Percentiles rank a stretch among this genome's conserved stretches.
Conservation (phyloP, 371 early-diverging fungal species). For the Rhizomucor pusillus region DNA sequence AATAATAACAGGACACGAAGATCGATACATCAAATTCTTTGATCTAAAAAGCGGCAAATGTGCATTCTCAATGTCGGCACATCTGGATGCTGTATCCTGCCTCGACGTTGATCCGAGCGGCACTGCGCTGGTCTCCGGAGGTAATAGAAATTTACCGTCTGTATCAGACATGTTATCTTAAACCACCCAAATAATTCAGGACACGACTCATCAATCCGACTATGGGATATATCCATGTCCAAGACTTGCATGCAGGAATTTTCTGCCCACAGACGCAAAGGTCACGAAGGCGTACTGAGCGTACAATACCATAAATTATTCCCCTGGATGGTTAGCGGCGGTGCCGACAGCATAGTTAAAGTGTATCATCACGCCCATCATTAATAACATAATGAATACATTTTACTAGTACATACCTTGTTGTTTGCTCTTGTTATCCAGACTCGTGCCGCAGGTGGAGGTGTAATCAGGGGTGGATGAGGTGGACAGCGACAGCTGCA, state of each 20-base stretch:
- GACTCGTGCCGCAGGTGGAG: too few relatives aligned
- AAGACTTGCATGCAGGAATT: constrained; percentile 76
- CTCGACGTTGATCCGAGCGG: constrained; percentile 73
- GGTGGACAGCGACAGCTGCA: too few relatives aligned
- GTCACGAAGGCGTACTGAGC: constrained; percentile 75
- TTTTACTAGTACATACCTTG: too few relatives aligned
- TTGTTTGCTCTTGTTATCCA: too few relatives aligned
- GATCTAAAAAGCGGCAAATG: constrained; percentile 63
- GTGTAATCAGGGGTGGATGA: too few relatives aligned
- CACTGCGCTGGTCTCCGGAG: constrained; percentile 70
- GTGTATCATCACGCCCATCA: constrained; percentile 49
- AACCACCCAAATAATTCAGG: constrained; percentile 33
- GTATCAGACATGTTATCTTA: background rate
- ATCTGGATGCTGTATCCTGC: constrained; percentile 67
- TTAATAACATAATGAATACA: constrained; percentile 2
- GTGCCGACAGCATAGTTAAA: constrained; percentile 75
- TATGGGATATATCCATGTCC: constrained; percentile 75
- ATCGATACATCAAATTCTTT: constrained; percentile 73
- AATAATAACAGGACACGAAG: constrained; percentile 78
- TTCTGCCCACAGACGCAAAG: constrained; percentile 72
- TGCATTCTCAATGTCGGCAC: constrained; percentile 63
- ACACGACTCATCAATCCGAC: constrained; percentile 78
- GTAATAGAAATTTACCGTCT: constrained; percentile 27
- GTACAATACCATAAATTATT: constrained; percentile 64
- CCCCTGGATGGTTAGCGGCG: constrained; percentile 73